These are phyloP conservation scores for Penicillium verrucosum DNA, from an alignment of 2,329 filamentous ascomycete species.

Conservation along the genomic window DNA sequence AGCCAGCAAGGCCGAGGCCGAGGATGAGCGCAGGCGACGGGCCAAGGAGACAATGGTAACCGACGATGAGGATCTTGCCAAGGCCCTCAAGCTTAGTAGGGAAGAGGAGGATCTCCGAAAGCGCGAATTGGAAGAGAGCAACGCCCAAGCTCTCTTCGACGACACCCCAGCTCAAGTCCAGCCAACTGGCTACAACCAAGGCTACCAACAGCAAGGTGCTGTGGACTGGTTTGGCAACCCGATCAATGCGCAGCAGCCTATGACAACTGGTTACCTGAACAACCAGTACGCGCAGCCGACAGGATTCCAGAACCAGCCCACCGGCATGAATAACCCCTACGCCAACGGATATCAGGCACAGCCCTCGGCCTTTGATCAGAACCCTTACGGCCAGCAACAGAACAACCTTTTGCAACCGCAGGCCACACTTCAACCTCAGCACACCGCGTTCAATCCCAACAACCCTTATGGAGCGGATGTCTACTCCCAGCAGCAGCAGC, in stretches of 20 bases:
- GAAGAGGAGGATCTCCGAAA: constrained; percentile 84
- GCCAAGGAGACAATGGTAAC: constrained; percentile 52
- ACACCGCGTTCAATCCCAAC: constrained; percentile 56
- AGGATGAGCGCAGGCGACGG: constrained; percentile 79
- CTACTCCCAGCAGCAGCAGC: constrained; percentile 43
- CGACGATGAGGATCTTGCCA: constrained; percentile 85
- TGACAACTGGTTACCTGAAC: constrained; percentile 65
- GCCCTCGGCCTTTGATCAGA: constrained; percentile 65
- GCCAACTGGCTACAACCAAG: constrained; percentile 88
- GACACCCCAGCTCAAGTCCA: constrained; percentile 70
- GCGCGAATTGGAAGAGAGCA: constrained; percentile 80
- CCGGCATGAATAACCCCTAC: constrained; percentile 68
- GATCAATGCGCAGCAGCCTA: constrained; percentile 71
- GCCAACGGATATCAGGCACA: constrained; percentile 65
- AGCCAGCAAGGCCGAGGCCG: constrained; percentile 91
- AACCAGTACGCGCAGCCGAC: constrained; percentile 73
- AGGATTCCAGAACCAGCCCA: constrained; percentile 61
- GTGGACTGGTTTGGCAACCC: constrained; percentile 98
- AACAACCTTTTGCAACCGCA: constrained; percentile 50
- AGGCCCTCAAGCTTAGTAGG: constrained; percentile 91
- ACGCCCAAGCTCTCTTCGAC: constrained; percentile 84
- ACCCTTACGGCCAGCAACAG: constrained; percentile 41
- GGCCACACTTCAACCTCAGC: constrained; percentile 55
- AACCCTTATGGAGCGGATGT: constrained; percentile 54
- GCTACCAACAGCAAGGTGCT: constrained; percentile 92